A percentile compares a stretch with the other conserved stretches of the same genome.
phyloP scores from a whole-genome alignment of 257 asterid genomes.

The Solanum appendiculatum region DNA sequence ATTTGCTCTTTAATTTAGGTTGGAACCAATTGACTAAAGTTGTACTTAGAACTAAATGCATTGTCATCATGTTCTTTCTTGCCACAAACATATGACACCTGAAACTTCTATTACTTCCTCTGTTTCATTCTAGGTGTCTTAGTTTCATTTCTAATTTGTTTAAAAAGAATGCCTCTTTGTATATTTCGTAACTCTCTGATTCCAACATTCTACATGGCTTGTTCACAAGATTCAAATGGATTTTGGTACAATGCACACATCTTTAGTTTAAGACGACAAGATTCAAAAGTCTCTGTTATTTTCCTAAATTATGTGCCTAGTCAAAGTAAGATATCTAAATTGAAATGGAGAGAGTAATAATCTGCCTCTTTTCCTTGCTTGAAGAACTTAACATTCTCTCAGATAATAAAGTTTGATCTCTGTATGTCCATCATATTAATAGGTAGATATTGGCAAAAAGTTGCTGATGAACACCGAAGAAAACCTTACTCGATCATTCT shows the following conservation, averaged over 20 bases:
- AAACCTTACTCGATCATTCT: constrained; percentile 81
- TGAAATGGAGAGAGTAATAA: background rate
- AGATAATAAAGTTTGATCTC: background rate
- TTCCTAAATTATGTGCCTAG: background rate
- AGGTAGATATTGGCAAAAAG: constrained; percentile 83
- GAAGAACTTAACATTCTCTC: background rate
- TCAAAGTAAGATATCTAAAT: background rate
- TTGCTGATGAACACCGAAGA: constrained; percentile 69
- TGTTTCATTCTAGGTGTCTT: background rate
- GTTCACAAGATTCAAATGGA: background rate
- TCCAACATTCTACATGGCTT: background rate
- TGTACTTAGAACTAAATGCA: background rate
- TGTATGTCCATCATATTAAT: constrained; percentile 9
- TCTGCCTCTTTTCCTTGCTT: background rate
- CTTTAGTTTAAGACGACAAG: background rate
- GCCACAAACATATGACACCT: background rate
- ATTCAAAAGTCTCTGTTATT: background rate
- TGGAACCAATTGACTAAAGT: background rate
- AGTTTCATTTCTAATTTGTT: background rate
- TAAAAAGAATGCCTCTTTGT: background rate
- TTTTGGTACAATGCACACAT: background rate
- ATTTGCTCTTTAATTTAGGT: background rate
- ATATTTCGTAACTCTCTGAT: background rate
- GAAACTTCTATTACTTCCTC: background rate
- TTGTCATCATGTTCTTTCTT: background rate